Base-by-base conservation (phyloP, 169 alveolate genomes). In the Plasmodium vinckei region DNA sequence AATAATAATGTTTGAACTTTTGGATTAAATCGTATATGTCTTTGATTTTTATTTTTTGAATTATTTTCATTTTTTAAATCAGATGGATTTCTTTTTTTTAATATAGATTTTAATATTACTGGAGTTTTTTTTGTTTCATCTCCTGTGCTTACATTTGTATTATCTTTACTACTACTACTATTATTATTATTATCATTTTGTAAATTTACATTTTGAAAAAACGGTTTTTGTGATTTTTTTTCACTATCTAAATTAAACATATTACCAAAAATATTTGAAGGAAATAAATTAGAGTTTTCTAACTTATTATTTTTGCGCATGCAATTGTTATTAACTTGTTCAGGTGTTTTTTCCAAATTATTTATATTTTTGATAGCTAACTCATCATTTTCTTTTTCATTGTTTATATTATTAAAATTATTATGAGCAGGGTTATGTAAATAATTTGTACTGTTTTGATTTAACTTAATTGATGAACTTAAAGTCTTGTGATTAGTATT, bases 21-120 rank as follows among this genome's bases (percentile, higher is more conserved):
- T 51, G 54, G n/a, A 53, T 65, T 79, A 70, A 79, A 79, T n/a
- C 89, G 70, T 39, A 79, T 59, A 53, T 61, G 70, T 33, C 51
- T 79, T 7, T 53, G 19, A n/a, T 17, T 51, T 13, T 53, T 65
- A 53, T 42, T 56, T 65, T 65, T 79, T 17, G 15, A 15, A 21
- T 19, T 13, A 9, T 59, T 7, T n/a, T 49, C 42, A 2, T 33
- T 59, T 46, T 57, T 17, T 53, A 13, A 13, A n/a, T 5, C 9
- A n/a, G 68, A 42, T 9, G 39, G 2, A 23, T 42, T 65, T 1
- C 25, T 21, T 25, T 79, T 79, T 57, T 79, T 79, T 65, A 79
- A 79, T 25, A 79, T 79, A 15, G 89, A 69, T 23, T 79, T 79
- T 10, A 59, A 59, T 7, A 21, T 15, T 39, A 33, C 42, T 3